These are phyloP conservation scores for Tetraselmis striata DNA, from an alignment of 139 green algal genomes.

Conservation along the genomic window DNA sequence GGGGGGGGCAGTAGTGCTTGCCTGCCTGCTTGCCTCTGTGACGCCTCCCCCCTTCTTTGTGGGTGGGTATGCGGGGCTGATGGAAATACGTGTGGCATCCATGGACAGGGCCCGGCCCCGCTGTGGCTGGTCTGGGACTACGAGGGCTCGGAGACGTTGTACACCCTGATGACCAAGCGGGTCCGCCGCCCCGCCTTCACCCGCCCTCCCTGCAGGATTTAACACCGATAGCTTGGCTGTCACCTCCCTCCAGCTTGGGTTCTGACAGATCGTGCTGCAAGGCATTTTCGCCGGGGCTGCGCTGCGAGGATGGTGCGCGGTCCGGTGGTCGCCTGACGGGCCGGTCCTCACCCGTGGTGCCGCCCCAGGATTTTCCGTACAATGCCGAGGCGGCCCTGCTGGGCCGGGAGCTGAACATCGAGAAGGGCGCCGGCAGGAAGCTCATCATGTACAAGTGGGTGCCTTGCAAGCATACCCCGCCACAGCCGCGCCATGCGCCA, in stretches of 20 bases:
- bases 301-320: no score
- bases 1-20: not conserved
- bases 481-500: slow-evolving; percentile 4
- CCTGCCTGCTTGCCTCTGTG: no score
- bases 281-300: no score
- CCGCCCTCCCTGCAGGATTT: no score
- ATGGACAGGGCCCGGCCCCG: slow-evolving; percentile 7
- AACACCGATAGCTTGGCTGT: no score
- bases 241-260: no score
- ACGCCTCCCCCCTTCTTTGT: no score
- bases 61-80: no score
- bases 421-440: not conserved
- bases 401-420: slow-evolving; percentile 50
- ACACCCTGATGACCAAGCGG: not conserved
- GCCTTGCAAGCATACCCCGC: not conserved
- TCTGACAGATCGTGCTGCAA: no score
- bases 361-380: slow-evolving; percentile 78
- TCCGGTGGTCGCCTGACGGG: no score
- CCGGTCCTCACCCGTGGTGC: no score
- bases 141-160: slow-evolving; percentile 37
- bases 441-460: slow-evolving; percentile 4
- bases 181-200: not conserved
- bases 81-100: no score
- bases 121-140: slow-evolving; percentile 74
- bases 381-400: slow-evolving; percentile 81